Percentiles rank a stretch among this genome's conserved stretches.
Evolutionary conservation across 257 asterid species (phyloP).

Genomic region (Capsicum rhomboideum): DNA sequence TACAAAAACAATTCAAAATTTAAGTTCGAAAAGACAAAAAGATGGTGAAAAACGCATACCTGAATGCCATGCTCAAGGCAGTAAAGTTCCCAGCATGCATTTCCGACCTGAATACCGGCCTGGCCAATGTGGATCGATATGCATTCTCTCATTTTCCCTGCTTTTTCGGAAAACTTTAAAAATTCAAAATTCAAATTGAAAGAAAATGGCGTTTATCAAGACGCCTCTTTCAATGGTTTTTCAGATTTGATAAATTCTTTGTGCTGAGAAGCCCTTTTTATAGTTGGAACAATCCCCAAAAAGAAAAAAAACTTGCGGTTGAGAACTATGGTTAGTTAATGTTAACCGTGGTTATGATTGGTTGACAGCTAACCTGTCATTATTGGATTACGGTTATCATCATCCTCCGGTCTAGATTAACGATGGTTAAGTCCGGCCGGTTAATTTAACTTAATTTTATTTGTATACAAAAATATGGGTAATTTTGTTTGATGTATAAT

Average conservation of each 20-base stretch:
- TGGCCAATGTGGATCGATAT: slow-evolving; percentile 26
- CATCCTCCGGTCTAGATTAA: background rate
- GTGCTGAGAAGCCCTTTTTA: background rate
- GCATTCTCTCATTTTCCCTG: slow-evolving; percentile 19
- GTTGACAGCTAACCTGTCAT: background rate
- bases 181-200: background rate
- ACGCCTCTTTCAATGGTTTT: slow-evolving; percentile 10
- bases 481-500: background rate
- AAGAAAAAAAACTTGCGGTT: background rate
- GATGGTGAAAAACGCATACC: background rate
- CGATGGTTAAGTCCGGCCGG: background rate
- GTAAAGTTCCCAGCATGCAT: slow-evolving; percentile 25
- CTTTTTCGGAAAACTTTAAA: background rate
- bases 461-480: too few relatives aligned
- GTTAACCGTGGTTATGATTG: background rate
- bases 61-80: slow-evolving; percentile 26
- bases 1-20: background rate
- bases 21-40: background rate
- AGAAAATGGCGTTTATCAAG: slow-evolving; percentile 22
- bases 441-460: background rate
- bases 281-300: background rate
- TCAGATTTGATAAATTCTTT: background rate
- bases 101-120: slow-evolving; percentile 25
- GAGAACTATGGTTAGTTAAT: background rate
- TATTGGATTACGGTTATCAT: background rate